These are phyloP conservation scores for Thelephora aurantiotincta DNA, from an alignment of 768 basidiomycete species.

Conservation along the genomic window DNA sequence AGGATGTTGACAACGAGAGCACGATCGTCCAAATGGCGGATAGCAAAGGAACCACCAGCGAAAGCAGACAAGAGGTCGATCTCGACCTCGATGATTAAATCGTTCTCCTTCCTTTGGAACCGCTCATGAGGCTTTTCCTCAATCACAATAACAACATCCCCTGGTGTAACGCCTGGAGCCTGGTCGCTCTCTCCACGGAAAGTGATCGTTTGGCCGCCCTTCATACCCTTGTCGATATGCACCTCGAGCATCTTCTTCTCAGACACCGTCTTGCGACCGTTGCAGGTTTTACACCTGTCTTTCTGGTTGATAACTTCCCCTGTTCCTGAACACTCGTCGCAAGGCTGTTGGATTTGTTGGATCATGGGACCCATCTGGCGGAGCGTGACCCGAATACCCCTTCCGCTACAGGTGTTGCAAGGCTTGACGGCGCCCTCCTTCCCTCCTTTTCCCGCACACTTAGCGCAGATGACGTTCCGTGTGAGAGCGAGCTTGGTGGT, in stretches of 20 bases:
- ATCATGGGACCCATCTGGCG: conserved; percentile 99
- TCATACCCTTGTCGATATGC: conserved; percentile 97
- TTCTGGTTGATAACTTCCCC: conserved; percentile 92
- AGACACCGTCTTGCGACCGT: conserved; percentile 86
- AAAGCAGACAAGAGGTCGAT: conserved; percentile 89
- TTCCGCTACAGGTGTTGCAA: conserved; percentile 71
- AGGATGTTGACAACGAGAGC: conserved; percentile 70
- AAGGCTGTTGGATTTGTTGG: conserved; percentile 93
- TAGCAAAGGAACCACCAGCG: conserved; percentile 79
- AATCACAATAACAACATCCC: conserved; percentile 88
- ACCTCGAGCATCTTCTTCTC: conserved; percentile 98
- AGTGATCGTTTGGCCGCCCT: conserved; percentile 78
- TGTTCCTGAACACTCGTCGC: conserved; percentile 86
- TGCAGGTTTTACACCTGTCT: conserved; percentile 85
- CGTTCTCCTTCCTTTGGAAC: conserved; percentile 82
- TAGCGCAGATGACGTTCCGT: conserved; percentile 84
- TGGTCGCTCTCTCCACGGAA: conserved; percentile 91
- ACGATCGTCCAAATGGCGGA: conserved; percentile 90
- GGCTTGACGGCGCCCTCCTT: conserved; percentile 88
- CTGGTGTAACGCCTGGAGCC: conserved; percentile 75
- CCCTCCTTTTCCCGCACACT: conserved; percentile 93
- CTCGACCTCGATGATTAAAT: conserved; percentile 78
- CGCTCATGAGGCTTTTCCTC: conserved; percentile 86
- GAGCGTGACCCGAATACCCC: conserved; percentile 80
- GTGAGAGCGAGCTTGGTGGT: conserved; percentile 95